Conservation (phyloP, 805 yeast genomes). For the Kuraishia hungarica region DNA sequence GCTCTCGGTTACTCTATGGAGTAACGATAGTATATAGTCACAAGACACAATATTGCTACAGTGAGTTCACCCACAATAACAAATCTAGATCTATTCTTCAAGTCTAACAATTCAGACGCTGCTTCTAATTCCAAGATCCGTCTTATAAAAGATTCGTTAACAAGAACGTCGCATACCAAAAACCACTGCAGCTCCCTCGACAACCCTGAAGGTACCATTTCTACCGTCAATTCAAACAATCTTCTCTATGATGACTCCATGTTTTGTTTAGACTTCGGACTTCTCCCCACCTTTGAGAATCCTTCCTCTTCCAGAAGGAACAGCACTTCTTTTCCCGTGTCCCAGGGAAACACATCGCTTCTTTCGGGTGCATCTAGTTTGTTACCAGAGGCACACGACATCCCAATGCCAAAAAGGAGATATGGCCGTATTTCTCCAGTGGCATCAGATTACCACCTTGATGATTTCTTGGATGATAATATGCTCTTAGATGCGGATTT, state of each 20-base stretch:
- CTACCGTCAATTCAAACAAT: neutral
- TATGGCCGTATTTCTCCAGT: neutral
- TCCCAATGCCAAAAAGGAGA: neutral
- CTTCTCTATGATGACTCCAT: constrained; percentile 28
- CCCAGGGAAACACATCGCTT: neutral
- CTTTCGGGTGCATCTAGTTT: neutral
- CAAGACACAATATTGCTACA: constrained; percentile 36
- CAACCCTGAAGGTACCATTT: neutral
- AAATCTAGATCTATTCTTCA: too few species aligned
- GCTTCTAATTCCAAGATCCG: neutral
- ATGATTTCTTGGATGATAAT: neutral
- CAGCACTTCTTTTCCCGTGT: neutral
- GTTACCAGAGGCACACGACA: neutral
- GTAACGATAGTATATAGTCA: constrained; percentile 37
- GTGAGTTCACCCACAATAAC: constrained; percentile 9
- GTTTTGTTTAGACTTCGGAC: constrained; percentile 24
- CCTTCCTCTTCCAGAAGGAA: neutral
- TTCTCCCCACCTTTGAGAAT: constrained; percentile 13
- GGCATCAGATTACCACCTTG: neutral
- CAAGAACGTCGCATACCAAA: neutral
- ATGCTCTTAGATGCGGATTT: neutral
- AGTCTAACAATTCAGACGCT: neutral
- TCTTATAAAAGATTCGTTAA: neutral
- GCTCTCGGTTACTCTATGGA: constrained; percentile 39
- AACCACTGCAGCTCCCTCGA: neutral